A percentile compares a stretch with the other conserved stretches of the same genome.
Evolutionary conservation across 306 rosid species (phyloP).

Genomic region (Gillenia trifoliata): DNA sequence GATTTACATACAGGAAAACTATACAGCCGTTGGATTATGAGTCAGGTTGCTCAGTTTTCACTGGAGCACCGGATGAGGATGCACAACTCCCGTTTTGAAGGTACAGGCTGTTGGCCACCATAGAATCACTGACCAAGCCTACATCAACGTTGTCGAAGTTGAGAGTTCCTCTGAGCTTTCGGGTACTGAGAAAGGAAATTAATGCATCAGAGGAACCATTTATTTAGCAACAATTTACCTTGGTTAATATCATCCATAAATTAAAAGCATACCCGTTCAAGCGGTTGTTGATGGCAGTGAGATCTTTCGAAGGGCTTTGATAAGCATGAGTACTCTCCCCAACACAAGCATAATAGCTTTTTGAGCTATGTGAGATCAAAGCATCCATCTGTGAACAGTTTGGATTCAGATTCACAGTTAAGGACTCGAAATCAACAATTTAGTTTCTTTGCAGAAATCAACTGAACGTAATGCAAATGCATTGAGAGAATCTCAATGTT

Average conservation of each 20-base stretch:
- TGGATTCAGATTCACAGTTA: background rate
- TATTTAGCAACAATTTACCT: background rate
- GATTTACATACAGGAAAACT: constrained; percentile 42
- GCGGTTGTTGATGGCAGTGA: constrained; percentile 93
- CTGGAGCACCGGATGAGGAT: constrained; percentile 67
- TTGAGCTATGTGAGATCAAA: constrained; percentile 86
- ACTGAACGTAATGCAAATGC: background rate
- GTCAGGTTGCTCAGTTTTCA: constrained; percentile 84
- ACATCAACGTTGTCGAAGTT: constrained; percentile 77
- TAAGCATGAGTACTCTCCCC: constrained; percentile 99
- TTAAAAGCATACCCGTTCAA: constrained; percentile 59
- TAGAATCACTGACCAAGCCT: constrained; percentile 87
- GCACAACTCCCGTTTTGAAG: constrained; percentile 80
- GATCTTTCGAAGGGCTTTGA: constrained; percentile 97
- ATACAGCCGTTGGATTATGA: constrained; percentile 24
- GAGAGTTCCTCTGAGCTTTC: constrained; percentile 76
- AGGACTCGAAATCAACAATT: background rate
- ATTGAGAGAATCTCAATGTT: background rate
- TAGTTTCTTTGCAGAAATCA: background rate
- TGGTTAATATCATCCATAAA: background rate
- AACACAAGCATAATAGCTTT: constrained; percentile 96
- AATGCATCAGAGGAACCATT: constrained; percentile 7
- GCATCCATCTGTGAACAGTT: constrained; percentile 79
- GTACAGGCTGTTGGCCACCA: constrained; percentile 93
- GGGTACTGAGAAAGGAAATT: constrained; percentile 39